phyloP scores from a whole-genome alignment of 2,329 filamentous ascomycete species.

The Apiospora arundinis region DNA sequence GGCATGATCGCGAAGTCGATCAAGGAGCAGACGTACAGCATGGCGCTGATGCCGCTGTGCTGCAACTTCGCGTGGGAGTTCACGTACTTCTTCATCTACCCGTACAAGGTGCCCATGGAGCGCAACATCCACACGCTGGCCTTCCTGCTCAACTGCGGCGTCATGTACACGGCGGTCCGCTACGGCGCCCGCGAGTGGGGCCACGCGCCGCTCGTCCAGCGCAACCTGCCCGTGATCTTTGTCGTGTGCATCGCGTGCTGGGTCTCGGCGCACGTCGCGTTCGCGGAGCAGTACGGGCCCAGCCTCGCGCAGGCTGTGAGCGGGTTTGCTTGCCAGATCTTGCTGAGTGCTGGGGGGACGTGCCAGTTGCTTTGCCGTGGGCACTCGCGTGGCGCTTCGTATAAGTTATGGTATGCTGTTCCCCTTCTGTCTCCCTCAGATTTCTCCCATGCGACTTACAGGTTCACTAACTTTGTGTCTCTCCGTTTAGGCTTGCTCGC shows the following conservation, averaged over 20 bases:
- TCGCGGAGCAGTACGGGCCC: constrained; percentile 12
- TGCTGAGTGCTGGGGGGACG: not conserved
- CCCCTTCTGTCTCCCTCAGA: not conserved
- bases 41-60: constrained; percentile 19
- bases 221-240: not conserved
- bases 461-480: too few species aligned
- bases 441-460: too few species aligned
- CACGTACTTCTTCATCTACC: not conserved
- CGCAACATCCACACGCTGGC: not conserved
- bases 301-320: constrained; percentile 12
- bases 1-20: constrained; percentile 19
- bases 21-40: constrained; percentile 15
- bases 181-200: constrained; percentile 8
- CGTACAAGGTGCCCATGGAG: constrained; percentile 1
- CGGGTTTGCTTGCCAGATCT: constrained; percentile 10
- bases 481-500: not conserved
- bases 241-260: not conserved
- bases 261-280: constrained; percentile 6
- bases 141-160: constrained; percentile 18
- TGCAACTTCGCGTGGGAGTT: constrained; percentile 20
- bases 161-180: constrained; percentile 21
- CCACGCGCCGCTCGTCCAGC: constrained; percentile 14
- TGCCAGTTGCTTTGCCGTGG: constrained; percentile 19
- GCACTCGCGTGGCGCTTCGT: constrained; percentile 7
- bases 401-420: constrained; percentile 3